These are phyloP conservation scores for Apiotrichum montevideense DNA, from an alignment of 1,284 basidiomycete species.

Conservation along the genomic window DNA sequence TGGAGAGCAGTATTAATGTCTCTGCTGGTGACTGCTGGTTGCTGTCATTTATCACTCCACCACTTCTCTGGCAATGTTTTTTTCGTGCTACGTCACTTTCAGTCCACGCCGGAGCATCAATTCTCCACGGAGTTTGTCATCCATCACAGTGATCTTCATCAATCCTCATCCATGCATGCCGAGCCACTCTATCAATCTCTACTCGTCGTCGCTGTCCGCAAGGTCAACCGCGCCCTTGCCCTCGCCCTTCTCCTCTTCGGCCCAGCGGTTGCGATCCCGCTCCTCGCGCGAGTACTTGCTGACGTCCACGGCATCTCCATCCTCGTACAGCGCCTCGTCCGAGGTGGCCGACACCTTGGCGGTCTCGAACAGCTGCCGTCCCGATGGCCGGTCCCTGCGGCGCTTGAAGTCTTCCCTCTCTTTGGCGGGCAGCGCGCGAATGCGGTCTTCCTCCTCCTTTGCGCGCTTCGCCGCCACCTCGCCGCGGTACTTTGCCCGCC, in stretches of 20 bases:
- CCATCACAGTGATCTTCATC: too few relatives aligned
- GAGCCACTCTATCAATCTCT: neutral
- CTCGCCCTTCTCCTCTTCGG: conserved; percentile 52
- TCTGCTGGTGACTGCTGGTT: too few relatives aligned
- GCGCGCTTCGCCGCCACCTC: conserved; percentile 59
- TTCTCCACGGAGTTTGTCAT: too few relatives aligned
- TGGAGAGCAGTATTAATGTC: too few relatives aligned
- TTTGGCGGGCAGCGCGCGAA: conserved; percentile 68
- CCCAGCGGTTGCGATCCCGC: conserved; percentile 57
- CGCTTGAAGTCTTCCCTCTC: conserved; percentile 84
- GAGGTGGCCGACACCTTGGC: conserved; percentile 61
- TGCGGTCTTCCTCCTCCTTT: conserved; percentile 72
- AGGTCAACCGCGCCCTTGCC: conserved; percentile 2
- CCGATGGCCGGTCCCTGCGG: conserved; percentile 59
- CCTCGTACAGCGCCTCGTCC: conserved; percentile 69
- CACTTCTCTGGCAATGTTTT: too few relatives aligned
- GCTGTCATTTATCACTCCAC: too few relatives aligned
- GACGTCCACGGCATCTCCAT: conserved; percentile 78
- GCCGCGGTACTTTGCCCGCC: conserved; percentile 72
- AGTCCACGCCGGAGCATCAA: too few relatives aligned
- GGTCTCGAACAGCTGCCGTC: conserved; percentile 85
- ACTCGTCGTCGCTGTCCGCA: conserved; percentile 14
- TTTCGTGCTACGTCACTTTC: too few relatives aligned
- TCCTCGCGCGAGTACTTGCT: conserved; percentile 73
- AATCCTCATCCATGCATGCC: too few relatives aligned